Evolutionary conservation across 2,329 filamentous ascomycete species (phyloP).

Genomic region (Dactylellina cionopaga): DNA sequence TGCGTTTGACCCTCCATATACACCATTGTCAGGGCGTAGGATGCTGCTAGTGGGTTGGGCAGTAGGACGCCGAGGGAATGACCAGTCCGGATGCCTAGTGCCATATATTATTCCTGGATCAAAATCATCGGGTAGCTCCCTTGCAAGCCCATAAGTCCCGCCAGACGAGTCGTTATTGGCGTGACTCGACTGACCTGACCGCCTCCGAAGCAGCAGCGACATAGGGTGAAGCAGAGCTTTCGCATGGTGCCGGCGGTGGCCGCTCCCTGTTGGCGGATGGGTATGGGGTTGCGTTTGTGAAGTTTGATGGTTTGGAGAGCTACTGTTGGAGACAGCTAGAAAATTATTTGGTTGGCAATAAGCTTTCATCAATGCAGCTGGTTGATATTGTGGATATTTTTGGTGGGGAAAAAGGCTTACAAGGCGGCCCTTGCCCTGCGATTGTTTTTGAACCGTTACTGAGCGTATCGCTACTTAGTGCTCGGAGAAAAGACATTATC

Average conservation of each 20-base stretch:
- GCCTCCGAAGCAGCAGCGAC: conserved; percentile 69
- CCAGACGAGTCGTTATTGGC: conserved; percentile 10
- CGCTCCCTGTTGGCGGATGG: conserved; percentile 1
- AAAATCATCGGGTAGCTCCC: conserved; percentile 64
- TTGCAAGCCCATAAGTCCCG: conserved; percentile 56
- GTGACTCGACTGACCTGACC: conserved; percentile 64
- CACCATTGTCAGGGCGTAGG: conserved; percentile 9
- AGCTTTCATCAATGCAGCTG: neutral
- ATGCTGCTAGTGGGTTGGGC: conserved; percentile 63
- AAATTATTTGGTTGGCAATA: neutral
- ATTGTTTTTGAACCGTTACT: conserved; percentile 19
- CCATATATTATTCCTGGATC: conserved; percentile 70
- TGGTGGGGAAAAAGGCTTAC: conserved; percentile 6
- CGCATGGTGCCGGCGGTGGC: conserved; percentile 47
- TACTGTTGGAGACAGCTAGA: conserved; percentile 6
- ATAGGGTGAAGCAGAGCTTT: conserved; percentile 60
- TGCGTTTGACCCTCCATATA: conserved; percentile 6
- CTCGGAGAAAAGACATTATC: conserved; percentile 47
- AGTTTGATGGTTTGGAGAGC: conserved; percentile 17
- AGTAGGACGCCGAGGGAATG: conserved; percentile 68
- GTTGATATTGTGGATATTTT: neutral
- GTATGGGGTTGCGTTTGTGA: conserved; percentile 8
- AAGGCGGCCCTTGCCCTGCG: conserved; percentile 7
- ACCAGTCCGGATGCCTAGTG: conserved; percentile 69
- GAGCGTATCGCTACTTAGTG: conserved; percentile 42